phyloP scores from a whole-genome alignment of 2,329 filamentous ascomycete species.

The Penicillium oxalicum region DNA sequence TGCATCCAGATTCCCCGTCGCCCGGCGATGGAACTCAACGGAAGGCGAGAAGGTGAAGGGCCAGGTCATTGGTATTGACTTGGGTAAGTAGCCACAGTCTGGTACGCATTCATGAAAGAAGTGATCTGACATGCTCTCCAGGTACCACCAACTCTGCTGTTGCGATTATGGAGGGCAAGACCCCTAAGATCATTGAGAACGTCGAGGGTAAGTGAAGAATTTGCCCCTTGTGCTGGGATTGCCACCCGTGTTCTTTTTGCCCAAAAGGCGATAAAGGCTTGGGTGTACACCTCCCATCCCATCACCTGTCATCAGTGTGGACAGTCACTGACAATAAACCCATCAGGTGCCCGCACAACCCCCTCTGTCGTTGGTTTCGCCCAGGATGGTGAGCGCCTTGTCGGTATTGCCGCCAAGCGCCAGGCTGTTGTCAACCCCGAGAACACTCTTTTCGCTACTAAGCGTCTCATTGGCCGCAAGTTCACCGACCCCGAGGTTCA shows the following conservation, averaged over 20 bases:
- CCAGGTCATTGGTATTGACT: slow-evolving; percentile 94
- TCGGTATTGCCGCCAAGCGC: slow-evolving; percentile 95
- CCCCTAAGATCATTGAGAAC: slow-evolving; percentile 95
- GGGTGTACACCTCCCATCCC: too few relatives aligned
- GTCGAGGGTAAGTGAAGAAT: slow-evolving; percentile 64
- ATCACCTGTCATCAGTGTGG: too few relatives aligned
- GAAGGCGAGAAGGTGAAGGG: slow-evolving; percentile 77
- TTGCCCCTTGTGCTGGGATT: slow-evolving; percentile 5
- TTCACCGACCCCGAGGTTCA: slow-evolving; percentile 91
- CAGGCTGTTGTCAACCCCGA: slow-evolving; percentile 98
- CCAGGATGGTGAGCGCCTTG: slow-evolving; percentile 89
- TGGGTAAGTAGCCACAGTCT: slow-evolving; percentile 56
- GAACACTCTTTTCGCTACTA: slow-evolving; percentile 96
- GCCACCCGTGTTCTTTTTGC: slow-evolving; percentile 5
- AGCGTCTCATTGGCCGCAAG: slow-evolving; percentile 97
- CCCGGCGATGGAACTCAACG: slow-evolving; percentile 51
- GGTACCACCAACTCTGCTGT: slow-evolving; percentile 96
- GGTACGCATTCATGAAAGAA: background rate
- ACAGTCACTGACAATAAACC: too few relatives aligned
- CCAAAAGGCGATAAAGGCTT: too few relatives aligned
- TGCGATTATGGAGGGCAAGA: slow-evolving; percentile 95
- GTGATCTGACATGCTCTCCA: slow-evolving; percentile 28
- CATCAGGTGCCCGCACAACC: slow-evolving; percentile 73
- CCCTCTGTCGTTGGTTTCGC: slow-evolving; percentile 94
- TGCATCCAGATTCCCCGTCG: slow-evolving; percentile 63